A percentile compares a stretch with the other conserved stretches of the same genome.
Conservation (phyloP, 2,329 filamentous ascomycete species). For the Penicillium crustosum region DNA sequence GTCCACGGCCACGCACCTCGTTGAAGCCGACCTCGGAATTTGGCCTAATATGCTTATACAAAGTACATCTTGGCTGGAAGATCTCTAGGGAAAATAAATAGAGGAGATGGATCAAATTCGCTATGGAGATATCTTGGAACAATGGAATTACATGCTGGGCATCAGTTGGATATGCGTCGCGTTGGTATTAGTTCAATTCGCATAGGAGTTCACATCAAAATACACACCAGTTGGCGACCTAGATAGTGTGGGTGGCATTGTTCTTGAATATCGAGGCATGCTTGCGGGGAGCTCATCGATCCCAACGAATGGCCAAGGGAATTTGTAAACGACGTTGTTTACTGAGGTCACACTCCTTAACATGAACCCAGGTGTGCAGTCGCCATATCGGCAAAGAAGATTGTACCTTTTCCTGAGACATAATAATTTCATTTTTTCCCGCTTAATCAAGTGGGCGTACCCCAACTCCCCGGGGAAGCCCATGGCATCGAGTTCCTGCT, state of each 20-base stretch:
- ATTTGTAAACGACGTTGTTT: not conserved
- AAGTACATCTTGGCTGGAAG: not conserved
- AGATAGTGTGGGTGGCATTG: not conserved
- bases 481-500: not conserved
- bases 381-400: not conserved
- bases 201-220: not conserved
- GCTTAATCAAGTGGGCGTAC: not conserved
- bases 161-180: not conserved
- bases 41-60: not conserved
- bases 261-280: not conserved
- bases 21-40: not conserved
- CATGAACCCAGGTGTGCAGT: not conserved
- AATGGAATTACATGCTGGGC: not conserved
- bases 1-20: not conserved
- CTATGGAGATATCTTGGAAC: not conserved
- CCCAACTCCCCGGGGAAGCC: not conserved
- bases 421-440: not conserved
- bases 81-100: not conserved
- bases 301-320: constrained; percentile 1
- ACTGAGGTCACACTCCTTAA: not conserved
- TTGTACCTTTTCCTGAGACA: not conserved
- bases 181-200: not conserved
- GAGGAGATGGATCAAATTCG: not conserved
- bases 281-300: not conserved
- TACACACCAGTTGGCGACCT: not conserved